Evolutionary conservation across 1,139 yeast species (phyloP).

Genomic region (Debaryomyces singareniensis): DNA sequence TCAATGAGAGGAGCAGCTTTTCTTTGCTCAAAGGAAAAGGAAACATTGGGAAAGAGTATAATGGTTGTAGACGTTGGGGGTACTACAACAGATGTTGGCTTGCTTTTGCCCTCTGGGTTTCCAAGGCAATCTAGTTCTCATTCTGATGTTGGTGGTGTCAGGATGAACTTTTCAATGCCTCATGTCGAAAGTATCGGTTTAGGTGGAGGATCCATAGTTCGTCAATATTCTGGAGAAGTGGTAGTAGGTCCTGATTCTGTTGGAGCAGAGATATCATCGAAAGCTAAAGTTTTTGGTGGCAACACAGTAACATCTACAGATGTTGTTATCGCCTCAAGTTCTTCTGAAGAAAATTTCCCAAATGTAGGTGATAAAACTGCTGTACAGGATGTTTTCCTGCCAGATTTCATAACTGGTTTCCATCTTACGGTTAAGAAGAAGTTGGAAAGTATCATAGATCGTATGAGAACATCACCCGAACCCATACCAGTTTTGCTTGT

Average conservation of each 20-base stretch:
- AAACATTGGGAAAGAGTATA: slow-evolving; percentile 23
- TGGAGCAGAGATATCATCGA: slow-evolving; percentile 24
- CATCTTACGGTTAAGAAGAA: slow-evolving; percentile 15
- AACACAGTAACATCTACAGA: slow-evolving; percentile 27
- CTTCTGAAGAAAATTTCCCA: slow-evolving; percentile 1
- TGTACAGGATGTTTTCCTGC: slow-evolving; percentile 8
- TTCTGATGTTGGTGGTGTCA: slow-evolving; percentile 33
- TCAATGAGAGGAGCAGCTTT: slow-evolving; percentile 45
- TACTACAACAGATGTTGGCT: slow-evolving; percentile 40
- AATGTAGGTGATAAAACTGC: slow-evolving; percentile 8
- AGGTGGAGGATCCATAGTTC: slow-evolving; percentile 39
- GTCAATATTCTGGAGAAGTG: slow-evolving; percentile 14
- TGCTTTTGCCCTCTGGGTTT: slow-evolving; percentile 10
- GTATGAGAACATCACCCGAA: slow-evolving; percentile 36
- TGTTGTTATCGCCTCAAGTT: slow-evolving; percentile 17
- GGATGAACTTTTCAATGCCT: slow-evolving; percentile 40
- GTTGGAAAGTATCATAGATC: slow-evolving; percentile 28
- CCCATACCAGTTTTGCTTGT: slow-evolving; percentile 35
- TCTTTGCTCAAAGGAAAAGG: slow-evolving; percentile 21
- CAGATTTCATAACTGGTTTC: slow-evolving; percentile 8
- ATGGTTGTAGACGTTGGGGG: slow-evolving; percentile 39
- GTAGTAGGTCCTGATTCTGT: slow-evolving; percentile 38
- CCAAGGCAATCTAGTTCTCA: slow-evolving; percentile 10
- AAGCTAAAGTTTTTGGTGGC: slow-evolving; percentile 32
- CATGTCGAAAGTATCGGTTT: slow-evolving; percentile 36